Evolutionary conservation across 352 stramenopile genomes (phyloP).

Genomic region (Pythium folliculosum): DNA sequence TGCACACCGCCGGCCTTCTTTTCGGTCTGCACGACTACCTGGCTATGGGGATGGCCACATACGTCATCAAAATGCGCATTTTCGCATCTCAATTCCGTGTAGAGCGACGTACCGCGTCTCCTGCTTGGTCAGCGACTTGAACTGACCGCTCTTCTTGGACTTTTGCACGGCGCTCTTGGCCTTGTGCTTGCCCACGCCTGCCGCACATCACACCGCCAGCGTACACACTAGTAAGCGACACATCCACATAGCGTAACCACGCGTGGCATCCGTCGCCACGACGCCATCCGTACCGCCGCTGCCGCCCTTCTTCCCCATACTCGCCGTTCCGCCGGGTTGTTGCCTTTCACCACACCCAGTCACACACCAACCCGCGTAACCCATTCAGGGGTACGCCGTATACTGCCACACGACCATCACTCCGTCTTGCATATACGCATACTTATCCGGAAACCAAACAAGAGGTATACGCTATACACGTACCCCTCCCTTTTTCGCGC

Average conservation of each 20-base stretch:
- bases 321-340: neutral
- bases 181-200: constrained; percentile 40
- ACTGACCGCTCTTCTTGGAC: constrained; percentile 55
- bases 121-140: constrained; percentile 72
- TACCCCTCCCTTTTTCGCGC: neutral
- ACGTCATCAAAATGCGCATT: neutral
- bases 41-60: constrained; percentile 19
- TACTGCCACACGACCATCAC: neutral
- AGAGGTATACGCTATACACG: constrained; percentile 1
- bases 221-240: neutral
- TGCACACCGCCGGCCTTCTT: constrained; percentile 39
- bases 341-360: constrained; percentile 9
- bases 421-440: neutral
- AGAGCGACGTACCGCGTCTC: constrained; percentile 43
- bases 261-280: neutral
- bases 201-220: neutral
- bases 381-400: neutral
- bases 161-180: constrained; percentile 30
- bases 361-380: constrained; percentile 11
- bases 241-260: neutral
- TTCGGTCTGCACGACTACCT: constrained; percentile 37
- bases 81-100: neutral
- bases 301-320: constrained; percentile 52
- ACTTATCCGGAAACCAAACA: neutral
- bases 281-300: constrained; percentile 7